Evolutionary conservation across 2,329 filamentous ascomycete species (phyloP).

Genomic region (Immersiporthe knoxdaviesiana): DNA sequence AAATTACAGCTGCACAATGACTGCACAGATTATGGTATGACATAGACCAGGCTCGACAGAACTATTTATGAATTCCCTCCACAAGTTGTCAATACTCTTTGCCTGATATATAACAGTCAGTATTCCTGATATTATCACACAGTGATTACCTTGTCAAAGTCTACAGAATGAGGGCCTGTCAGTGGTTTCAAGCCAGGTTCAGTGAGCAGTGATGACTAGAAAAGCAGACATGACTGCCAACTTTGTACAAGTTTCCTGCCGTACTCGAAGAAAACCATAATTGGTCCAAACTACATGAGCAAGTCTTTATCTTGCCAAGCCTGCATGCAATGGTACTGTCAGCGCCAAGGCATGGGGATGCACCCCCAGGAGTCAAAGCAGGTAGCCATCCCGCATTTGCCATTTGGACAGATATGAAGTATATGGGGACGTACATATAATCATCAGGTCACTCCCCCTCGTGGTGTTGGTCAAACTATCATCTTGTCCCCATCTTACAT

Average conservation of each 20-base stretch:
- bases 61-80: too few species aligned
- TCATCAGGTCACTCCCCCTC: background rate
- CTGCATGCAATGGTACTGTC: background rate
- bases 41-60: too few species aligned
- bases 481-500: background rate
- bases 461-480: background rate
- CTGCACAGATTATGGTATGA: background rate
- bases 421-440: background rate
- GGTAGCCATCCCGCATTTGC: background rate
- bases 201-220: background rate
- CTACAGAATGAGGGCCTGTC: too few species aligned
- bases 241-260: background rate
- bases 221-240: background rate
- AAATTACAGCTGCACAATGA: background rate
- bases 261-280: background rate
- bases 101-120: too few species aligned
- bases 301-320: background rate
- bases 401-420: background rate
- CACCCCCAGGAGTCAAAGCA: background rate
- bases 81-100: too few species aligned
- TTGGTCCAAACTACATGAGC: background rate
- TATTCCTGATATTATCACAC: too few species aligned
- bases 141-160: too few species aligned
- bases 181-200: too few species aligned
- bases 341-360: background rate